Evolutionary conservation across 176 grass and related monocot genomes (phyloP), one percentile per base, ranked within the genome.

Genomic region (Eleusine indica): DNA sequence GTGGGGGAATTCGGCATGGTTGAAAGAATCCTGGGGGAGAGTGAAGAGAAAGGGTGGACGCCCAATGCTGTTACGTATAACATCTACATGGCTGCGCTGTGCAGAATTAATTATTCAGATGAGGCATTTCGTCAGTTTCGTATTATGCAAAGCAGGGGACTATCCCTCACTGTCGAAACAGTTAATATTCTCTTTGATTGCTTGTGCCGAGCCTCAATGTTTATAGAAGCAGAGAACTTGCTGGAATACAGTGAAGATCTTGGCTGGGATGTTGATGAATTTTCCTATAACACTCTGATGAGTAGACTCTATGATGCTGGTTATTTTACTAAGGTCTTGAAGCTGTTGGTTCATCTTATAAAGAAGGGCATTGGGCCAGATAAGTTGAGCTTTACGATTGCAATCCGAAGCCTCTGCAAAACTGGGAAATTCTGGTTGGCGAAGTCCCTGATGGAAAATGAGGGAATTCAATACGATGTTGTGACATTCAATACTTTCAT

Each of bases 401-500:
- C 91, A 56, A 88, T 90, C 37, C 85, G 80, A 39, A 77, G 80
- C 80, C 81, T 97, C 64, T 94, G 94, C 51, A 54, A 69, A 77
- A 82, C 82, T 80, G 94, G 91, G 64, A 97, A 88, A 68, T 79
- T 92, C 44, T 37, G 19, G 25, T 51, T 83, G 68, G 87, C 90
- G 15, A 90, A 85, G 67, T 87, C 48, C 65, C 79, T 97, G 42
- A 66, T 97, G 62, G 83, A 76, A 35, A 82, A 41, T 6, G 28
- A 78, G 25, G 60, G 68, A 49, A 85, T 90, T 71, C 61, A 73
- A 62, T 83, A 80, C 52, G 91, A 94, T 76, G 69, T 83, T 48
- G 88, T 93, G 75, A 80, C 92, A 14, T 94, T 88, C 64, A 97
- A 97, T 77, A 94, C 94, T 85, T 76, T 97, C 57, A 86, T 94